Evolutionary conservation across 495 filamentous ascomycete species (phyloP).

Genomic region (Margaritispora aquatica): DNA sequence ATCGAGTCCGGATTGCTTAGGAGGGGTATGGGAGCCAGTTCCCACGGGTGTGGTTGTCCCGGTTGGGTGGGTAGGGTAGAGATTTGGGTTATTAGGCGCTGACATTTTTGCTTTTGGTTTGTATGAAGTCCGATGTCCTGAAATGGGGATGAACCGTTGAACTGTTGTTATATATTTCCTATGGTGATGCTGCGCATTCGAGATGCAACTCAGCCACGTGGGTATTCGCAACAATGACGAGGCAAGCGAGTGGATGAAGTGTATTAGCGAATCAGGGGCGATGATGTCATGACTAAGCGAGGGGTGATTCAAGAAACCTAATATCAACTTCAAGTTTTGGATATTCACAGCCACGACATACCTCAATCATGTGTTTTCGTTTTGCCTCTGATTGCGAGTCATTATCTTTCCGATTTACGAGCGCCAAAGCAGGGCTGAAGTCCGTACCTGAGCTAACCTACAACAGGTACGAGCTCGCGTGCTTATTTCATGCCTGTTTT

Average conservation of each 20-base stretch:
- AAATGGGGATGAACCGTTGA: too few relatives aligned
- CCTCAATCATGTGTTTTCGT: not conserved
- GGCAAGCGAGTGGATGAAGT: not conserved
- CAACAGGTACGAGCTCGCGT: too few relatives aligned
- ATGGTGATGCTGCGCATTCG: not conserved
- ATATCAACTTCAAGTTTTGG: not conserved
- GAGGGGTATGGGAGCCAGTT: not conserved
- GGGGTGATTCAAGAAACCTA: not conserved
- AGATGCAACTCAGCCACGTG: not conserved
- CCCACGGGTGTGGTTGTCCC: not conserved
- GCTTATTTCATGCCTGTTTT: too few relatives aligned
- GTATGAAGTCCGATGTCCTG: not conserved
- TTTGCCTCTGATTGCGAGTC: not conserved
- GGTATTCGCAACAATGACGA: not conserved
- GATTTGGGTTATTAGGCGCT: not conserved
- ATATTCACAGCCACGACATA: not conserved
- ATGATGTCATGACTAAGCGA: not conserved
- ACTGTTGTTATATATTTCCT: not conserved
- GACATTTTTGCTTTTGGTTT: not conserved
- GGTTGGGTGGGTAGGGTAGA: not conserved
- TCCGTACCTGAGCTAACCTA: too few relatives aligned
- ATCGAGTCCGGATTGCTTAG: conserved; percentile 9
- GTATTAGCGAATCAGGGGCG: not conserved
- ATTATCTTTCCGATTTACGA: not conserved
- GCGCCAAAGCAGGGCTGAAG: too few relatives aligned